Percentiles rank a stretch among this genome's conserved stretches.
phyloP scores from a whole-genome alignment of 1,139 yeast genomes.

The Yamadazyma epiphylla region DNA sequence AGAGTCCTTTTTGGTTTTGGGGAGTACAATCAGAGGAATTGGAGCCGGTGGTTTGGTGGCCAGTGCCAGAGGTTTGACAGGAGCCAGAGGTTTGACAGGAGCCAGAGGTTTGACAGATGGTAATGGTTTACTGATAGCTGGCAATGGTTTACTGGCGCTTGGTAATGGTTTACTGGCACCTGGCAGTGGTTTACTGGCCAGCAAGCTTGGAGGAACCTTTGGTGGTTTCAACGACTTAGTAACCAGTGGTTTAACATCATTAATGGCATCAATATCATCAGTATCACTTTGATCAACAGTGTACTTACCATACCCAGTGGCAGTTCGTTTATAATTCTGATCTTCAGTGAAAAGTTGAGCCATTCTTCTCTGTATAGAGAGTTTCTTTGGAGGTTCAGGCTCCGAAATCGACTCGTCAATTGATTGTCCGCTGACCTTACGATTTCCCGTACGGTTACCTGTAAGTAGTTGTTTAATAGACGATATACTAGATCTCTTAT shows the following conservation, averaged over 20 bases:
- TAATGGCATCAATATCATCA: constrained; percentile 41
- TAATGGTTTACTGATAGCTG: not conserved
- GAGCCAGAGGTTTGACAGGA: not conserved
- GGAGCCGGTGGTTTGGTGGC: too few species aligned
- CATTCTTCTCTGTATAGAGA: constrained; percentile 65
- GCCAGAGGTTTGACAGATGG: not conserved
- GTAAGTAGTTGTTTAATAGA: constrained; percentile 42
- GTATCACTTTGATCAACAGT: constrained; percentile 33
- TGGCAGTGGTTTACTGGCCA: not conserved
- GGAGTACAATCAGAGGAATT: too few species aligned
- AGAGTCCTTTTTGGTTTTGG: not conserved
- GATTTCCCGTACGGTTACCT: constrained; percentile 36
- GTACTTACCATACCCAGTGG: constrained; percentile 72
- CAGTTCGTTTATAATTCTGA: constrained; percentile 46
- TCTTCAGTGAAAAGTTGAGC: constrained; percentile 53
- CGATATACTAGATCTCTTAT: constrained; percentile 38
- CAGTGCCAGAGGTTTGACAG: not conserved
- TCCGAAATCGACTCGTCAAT: constrained; percentile 1
- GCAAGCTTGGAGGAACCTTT: constrained; percentile 27
- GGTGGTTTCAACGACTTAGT: constrained; percentile 24
- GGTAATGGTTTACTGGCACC: not conserved
- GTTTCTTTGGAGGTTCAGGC: constrained; percentile 21
- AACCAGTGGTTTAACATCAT: constrained; percentile 12
- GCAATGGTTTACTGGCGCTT: not conserved
- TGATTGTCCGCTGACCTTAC: constrained; percentile 8